Percentiles rank a stretch among this genome's conserved stretches.
phyloP scores from a whole-genome alignment of 2,329 filamentous ascomycete genomes.

The Aureobasidium pullulans region DNA sequence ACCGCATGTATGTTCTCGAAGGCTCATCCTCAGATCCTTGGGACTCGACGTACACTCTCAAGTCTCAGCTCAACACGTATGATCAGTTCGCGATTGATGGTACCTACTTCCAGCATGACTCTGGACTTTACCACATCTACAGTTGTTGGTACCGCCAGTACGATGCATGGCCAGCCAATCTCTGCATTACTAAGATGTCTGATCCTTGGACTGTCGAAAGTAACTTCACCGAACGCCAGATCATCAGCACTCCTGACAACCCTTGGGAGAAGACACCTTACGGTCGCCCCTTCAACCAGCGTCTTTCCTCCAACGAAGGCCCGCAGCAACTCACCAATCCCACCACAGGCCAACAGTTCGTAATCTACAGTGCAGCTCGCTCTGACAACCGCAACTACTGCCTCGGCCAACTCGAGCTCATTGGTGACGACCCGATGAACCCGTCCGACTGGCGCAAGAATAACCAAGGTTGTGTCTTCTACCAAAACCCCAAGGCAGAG shows the following conservation, averaged over 20 bases:
- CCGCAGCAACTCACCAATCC: slow-evolving; percentile 44
- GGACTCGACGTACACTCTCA: slow-evolving; percentile 38
- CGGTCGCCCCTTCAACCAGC: slow-evolving; percentile 38
- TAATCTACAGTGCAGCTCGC: slow-evolving; percentile 44
- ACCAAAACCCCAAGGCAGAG: slow-evolving; percentile 38
- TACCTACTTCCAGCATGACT: slow-evolving; percentile 42
- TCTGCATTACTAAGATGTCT: slow-evolving; percentile 45
- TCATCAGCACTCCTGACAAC: slow-evolving; percentile 41
- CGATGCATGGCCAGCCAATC: slow-evolving; percentile 44
- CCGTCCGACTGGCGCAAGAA: slow-evolving; percentile 42
- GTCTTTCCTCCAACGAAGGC: slow-evolving; percentile 43
- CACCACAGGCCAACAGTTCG: slow-evolving; percentile 39
- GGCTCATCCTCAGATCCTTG: slow-evolving; percentile 37
- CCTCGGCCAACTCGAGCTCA: slow-evolving; percentile 43
- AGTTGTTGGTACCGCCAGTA: slow-evolving; percentile 38
- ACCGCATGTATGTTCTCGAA: slow-evolving; percentile 46
- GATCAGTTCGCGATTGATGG: slow-evolving; percentile 49
- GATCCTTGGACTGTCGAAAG: slow-evolving; percentile 42
- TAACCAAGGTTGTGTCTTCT: slow-evolving; percentile 41
- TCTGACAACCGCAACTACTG: slow-evolving; percentile 49
- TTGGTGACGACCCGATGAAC: slow-evolving; percentile 44
- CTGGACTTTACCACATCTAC: slow-evolving; percentile 35
- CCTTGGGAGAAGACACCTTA: slow-evolving; percentile 48
- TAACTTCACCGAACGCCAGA: slow-evolving; percentile 39
- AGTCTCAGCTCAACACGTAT: slow-evolving; percentile 42